These are phyloP conservation scores for Starmera caribaea DNA, from an alignment of 805 yeast genomes.

Conservation along the genomic window DNA sequence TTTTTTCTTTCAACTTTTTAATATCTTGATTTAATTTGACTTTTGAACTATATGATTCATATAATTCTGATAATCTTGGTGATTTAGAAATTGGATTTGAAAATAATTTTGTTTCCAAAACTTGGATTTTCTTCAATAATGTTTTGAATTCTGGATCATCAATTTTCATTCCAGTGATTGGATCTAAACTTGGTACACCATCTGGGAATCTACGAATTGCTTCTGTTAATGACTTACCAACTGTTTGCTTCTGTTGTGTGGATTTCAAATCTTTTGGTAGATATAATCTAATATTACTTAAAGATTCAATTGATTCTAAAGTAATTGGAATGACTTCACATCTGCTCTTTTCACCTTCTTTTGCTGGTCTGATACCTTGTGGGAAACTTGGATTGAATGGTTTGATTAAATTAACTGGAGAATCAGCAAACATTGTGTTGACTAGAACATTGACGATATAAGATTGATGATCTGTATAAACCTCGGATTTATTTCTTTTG, in stretches of 20 bases:
- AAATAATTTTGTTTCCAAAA: conserved; percentile 63
- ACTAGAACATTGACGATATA: conserved; percentile 83
- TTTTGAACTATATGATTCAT: conserved; percentile 56
- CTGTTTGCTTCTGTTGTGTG: conserved; percentile 47
- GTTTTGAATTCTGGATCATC: conserved; percentile 68
- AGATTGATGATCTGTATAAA: conserved; percentile 77
- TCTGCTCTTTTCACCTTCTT: conserved; percentile 57
- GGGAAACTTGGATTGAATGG: conserved; percentile 72
- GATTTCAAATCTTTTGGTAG: conserved; percentile 71
- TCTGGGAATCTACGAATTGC: conserved; percentile 79
- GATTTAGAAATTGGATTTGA: conserved; percentile 62
- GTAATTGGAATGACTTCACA: conserved; percentile 82
- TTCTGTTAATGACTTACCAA: conserved; percentile 66
- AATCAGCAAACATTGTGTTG: conserved; percentile 64
- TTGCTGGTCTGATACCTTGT: conserved; percentile 82
- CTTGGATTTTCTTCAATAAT: conserved; percentile 69
- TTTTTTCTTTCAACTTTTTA: conserved; percentile 49
- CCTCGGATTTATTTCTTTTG: conserved; percentile 47
- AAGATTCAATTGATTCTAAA: conserved; percentile 58
- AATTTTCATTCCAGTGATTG: conserved; percentile 87
- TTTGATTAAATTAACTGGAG: conserved; percentile 77
- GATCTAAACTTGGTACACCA: conserved; percentile 88
- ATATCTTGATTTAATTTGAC: conserved; percentile 51
- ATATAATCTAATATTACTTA: conserved; percentile 73
- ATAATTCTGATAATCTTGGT: conserved; percentile 50